A percentile compares a stretch with the other conserved stretches of the same genome.
Conservation (phyloP, 2,329 filamentous ascomycete species). For the Fusarium lateritium region DNA sequence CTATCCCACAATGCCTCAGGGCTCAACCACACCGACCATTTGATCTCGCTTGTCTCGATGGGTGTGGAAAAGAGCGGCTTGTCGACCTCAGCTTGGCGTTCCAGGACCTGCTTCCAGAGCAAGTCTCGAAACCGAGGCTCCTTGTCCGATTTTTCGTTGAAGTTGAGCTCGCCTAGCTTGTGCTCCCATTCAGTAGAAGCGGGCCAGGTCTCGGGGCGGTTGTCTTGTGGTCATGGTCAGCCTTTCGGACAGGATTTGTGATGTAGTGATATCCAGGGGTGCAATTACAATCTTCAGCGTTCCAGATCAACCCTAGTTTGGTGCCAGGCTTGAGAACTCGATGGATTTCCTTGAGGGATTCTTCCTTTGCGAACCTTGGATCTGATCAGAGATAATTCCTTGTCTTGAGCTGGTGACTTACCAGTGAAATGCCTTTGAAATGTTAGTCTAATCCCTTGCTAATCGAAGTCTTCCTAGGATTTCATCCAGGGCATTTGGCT, state of each 20-base stretch:
- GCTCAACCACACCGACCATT: slow-evolving; percentile 66
- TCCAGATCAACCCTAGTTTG: slow-evolving; percentile 79
- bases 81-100: slow-evolving; percentile 65
- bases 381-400: slow-evolving; percentile 5
- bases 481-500: slow-evolving; percentile 45
- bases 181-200: slow-evolving; percentile 73
- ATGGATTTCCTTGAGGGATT: slow-evolving; percentile 75
- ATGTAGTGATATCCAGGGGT: neutral
- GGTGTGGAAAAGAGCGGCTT: slow-evolving; percentile 71
- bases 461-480: neutral
- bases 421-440: slow-evolving; percentile 68
- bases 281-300: slow-evolving; percentile 76
- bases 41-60: slow-evolving; percentile 65
- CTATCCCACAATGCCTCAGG: slow-evolving; percentile 75
- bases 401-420: slow-evolving; percentile 50
- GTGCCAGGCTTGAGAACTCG: slow-evolving; percentile 74
- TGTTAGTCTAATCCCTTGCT: slow-evolving; percentile 15
- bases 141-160: slow-evolving; percentile 67
- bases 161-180: slow-evolving; percentile 71
- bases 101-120: slow-evolving; percentile 76
- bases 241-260: neutral
- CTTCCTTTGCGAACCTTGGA: slow-evolving; percentile 75
- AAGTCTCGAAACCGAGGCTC: slow-evolving; percentile 75
- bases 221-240: slow-evolving; percentile 64
- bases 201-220: slow-evolving; percentile 70